Base-by-base conservation (phyloP, 129 eudicot genomes). In the Tagetes patula region DNA sequence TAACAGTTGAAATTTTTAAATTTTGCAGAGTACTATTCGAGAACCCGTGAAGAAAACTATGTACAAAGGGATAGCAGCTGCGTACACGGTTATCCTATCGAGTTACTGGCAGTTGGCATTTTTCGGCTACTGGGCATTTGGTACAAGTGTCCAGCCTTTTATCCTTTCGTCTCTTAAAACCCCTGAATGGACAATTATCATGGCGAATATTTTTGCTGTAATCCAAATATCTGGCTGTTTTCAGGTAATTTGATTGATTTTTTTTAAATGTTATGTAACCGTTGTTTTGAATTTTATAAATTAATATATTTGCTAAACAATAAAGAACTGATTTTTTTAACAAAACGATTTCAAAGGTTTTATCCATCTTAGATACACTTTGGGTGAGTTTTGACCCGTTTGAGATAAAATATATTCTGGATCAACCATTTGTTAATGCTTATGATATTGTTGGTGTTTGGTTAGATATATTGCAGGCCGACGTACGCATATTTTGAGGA, bases 71-170 rank as follows among this genome's bases (percentile, higher is more conserved):
- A 79, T 86, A 74, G 65, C 86, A 46, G 82, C 86, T 45, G 86
- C 91, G 41, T 86, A 84, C 32, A 54, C 70, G 12, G 45, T 86
- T 40, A 86, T 86, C 27, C 59, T 86, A 1, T 63, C 67, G 43
- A 80, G 81, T 73, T 85, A 85, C 48, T 85, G 90, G 90, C 87
- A 76, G 55, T 70, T 82, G 74, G 90, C 87, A 0, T 85, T 82
- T 42, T 9, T 52, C 8, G 90, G 90, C 3, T 85, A 76, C 46
- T 82, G 85, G 90, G 90, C 83, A 0, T 86, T 86, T 54, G 90
- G 90, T 37, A 46, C 83, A 1, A 54, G 63, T 32, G 85, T 83
- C 53, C 64, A 86, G 59, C 90, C 87, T 53, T 86, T 77, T 38
- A 77, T 86, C n/a, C 81, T 86, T 64, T 75, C 87, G 48, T 86